phyloP scores from a whole-genome alignment of 305 asterid species.

The Ruellia speciosa region DNA sequence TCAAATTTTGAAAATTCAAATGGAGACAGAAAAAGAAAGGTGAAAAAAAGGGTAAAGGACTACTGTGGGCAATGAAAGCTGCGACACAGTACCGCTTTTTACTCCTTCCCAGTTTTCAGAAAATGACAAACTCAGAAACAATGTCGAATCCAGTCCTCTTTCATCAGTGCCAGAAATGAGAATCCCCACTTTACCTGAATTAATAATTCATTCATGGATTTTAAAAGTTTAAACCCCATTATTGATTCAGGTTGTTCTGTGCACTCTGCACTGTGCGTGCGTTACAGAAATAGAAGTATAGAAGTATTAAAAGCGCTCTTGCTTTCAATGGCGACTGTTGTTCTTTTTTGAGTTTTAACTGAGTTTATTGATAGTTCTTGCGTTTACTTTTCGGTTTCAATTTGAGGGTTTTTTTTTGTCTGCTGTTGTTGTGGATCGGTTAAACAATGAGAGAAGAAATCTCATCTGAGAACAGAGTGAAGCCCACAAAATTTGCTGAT shows the following conservation, averaged over 20 bases:
- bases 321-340: slow-evolving; percentile 1
- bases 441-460: slow-evolving; percentile 54
- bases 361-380: not conserved
- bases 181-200: slow-evolving; percentile 5
- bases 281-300: too few relatives aligned
- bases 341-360: not conserved
- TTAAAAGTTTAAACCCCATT: not conserved
- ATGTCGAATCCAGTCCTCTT: slow-evolving; percentile 10
- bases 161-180: slow-evolving; percentile 12
- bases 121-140: slow-evolving; percentile 32
- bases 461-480: slow-evolving; percentile 46
- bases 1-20: slow-evolving; percentile 47
- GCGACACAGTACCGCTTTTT: slow-evolving; percentile 44
- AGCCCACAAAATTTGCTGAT: slow-evolving; percentile 52
- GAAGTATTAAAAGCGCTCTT: slow-evolving; percentile 5
- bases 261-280: not conserved
- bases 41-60: not conserved
- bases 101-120: slow-evolving; percentile 35
- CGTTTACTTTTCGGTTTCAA: not conserved
- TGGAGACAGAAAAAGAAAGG: slow-evolving; percentile 5
- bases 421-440: slow-evolving; percentile 14
- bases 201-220: slow-evolving; percentile 1
- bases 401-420: not conserved
- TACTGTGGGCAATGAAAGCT: slow-evolving; percentile 22
- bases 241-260: not conserved